Evolutionary conservation across 768 basidiomycete genomes (phyloP).

Genomic region (Trametopsis cervina): DNA sequence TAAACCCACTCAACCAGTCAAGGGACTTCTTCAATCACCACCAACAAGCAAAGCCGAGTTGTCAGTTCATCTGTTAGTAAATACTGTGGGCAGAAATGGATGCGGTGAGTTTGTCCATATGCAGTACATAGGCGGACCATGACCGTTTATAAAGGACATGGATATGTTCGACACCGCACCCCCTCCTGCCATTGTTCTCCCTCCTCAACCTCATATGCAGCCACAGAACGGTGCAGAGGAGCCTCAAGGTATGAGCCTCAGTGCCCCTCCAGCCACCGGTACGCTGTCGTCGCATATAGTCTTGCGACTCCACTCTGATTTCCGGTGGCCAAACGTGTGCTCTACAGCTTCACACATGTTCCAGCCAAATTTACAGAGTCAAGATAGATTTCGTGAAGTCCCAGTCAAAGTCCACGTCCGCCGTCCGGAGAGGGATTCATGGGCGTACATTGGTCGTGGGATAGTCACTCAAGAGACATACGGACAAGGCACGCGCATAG

Average conservation of each 20-base stretch:
- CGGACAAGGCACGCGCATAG: slow-evolving; percentile 76
- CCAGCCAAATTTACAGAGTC: not conserved
- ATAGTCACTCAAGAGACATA: slow-evolving; percentile 66
- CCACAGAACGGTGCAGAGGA: slow-evolving; percentile 6
- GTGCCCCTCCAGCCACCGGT: not conserved
- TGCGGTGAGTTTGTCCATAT: not conserved
- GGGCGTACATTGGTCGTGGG: slow-evolving; percentile 77
- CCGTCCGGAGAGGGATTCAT: slow-evolving; percentile 70
- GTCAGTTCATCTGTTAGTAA: too few species aligned
- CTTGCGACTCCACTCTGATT: not conserved
- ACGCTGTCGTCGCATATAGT: not conserved
- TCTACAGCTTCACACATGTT: not conserved
- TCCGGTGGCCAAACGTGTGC: not conserved
- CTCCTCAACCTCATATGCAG: slow-evolving; percentile 10
- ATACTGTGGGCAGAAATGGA: not conserved
- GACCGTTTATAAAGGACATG: slow-evolving; percentile 9
- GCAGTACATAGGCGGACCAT: not conserved
- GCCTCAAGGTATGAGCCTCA: slow-evolving; percentile 9
- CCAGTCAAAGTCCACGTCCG: slow-evolving; percentile 83
- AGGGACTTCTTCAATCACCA: not conserved
- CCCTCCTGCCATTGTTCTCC: slow-evolving; percentile 3
- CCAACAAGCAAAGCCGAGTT: too few species aligned
- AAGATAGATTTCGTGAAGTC: slow-evolving; percentile 66
- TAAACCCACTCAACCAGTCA: too few species aligned
- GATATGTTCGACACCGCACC: slow-evolving; percentile 15